phyloP scores from a whole-genome alignment of 768 basidiomycete species.

The Cyclocybe aegerita region DNA sequence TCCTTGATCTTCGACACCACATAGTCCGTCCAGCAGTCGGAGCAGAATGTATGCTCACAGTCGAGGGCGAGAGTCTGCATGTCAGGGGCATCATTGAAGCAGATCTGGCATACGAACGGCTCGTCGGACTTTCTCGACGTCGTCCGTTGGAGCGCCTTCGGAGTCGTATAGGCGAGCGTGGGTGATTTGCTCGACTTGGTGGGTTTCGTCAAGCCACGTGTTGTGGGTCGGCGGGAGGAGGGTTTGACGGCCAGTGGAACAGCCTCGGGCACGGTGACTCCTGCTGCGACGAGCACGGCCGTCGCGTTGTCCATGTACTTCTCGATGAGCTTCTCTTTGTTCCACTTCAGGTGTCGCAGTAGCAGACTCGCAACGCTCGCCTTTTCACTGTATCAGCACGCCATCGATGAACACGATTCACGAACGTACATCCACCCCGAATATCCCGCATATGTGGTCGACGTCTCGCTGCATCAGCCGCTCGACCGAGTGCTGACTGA shows the following conservation, averaged over 20 bases:
- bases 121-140: constrained; percentile 31
- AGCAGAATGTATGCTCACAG: constrained; percentile 86
- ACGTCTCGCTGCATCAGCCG: constrained; percentile 75
- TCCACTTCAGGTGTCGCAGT: constrained; percentile 87
- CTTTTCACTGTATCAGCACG: constrained; percentile 32
- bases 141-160: constrained; percentile 27
- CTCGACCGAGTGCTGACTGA: constrained; percentile 73
- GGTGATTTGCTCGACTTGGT: constrained; percentile 27
- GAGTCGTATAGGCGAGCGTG: constrained; percentile 22
- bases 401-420: background rate
- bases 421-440: constrained; percentile 84
- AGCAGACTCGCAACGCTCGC: constrained; percentile 70
- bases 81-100: constrained; percentile 74
- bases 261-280: constrained; percentile 52
- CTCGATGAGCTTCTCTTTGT: constrained; percentile 94
- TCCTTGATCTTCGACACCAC: constrained; percentile 77
- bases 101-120: constrained; percentile 89
- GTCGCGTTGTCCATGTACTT: constrained; percentile 94
- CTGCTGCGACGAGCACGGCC: constrained; percentile 70
- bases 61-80: constrained; percentile 65
- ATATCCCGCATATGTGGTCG: constrained; percentile 84
- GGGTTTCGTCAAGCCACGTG: constrained; percentile 36
- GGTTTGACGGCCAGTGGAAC: constrained; percentile 26
- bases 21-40: constrained; percentile 83
- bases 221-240: constrained; percentile 31